Evolutionary conservation across 176 grass and related monocot genomes (phyloP).

Genomic region (Avena eriantha): DNA sequence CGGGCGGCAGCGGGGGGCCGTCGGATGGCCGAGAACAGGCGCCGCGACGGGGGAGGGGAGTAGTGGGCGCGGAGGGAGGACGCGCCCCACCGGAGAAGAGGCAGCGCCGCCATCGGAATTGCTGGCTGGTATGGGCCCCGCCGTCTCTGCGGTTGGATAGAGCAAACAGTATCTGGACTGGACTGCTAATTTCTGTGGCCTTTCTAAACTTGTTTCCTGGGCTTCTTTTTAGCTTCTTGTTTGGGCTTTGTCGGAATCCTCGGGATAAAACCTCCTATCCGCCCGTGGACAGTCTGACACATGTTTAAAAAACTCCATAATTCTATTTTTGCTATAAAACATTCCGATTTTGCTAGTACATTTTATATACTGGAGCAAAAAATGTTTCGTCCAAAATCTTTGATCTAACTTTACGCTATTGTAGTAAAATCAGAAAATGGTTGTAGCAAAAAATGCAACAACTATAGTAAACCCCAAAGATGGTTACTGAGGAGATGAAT

Average conservation of each 20-base stretch:
- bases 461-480: no score
- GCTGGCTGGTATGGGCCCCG: background rate
- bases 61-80: constrained; percentile 44
- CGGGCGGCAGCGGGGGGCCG: constrained; percentile 22
- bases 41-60: constrained; percentile 22
- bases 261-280: no score
- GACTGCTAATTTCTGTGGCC: background rate
- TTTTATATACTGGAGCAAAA: no score
- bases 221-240: background rate
- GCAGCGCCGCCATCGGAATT: constrained; percentile 59
- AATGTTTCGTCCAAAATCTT: no score
- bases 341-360: no score
- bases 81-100: constrained; percentile 71
- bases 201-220: background rate
- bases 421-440: no score
- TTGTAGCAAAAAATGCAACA: no score
- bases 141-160: background rate
- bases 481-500: no score
- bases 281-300: no score
- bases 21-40: constrained; percentile 52
- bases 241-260: background rate
- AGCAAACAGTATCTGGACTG: background rate
- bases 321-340: no score
- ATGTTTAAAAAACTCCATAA: no score
- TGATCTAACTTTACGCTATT: no score